A percentile compares a stretch with the other conserved stretches of the same genome.
Conservation (phyloP, 1,284 basidiomycete genomes). For the Rhodotorula glutinis region DNA sequence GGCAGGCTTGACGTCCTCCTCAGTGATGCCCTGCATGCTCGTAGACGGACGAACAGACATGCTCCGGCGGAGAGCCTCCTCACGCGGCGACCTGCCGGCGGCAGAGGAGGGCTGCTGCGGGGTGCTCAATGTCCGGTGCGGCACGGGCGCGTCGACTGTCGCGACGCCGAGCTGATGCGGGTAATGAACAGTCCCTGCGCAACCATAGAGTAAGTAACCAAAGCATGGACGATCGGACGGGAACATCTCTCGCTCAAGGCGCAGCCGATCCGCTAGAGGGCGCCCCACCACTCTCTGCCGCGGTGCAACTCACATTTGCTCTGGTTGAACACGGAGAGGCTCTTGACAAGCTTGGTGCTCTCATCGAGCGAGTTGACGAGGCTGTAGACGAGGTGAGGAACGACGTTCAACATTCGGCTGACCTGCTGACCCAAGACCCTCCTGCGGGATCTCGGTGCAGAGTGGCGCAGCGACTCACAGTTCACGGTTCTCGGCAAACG, state of each 20-base stretch:
- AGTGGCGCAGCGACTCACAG: conserved; percentile 27
- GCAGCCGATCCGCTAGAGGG: too few relatives aligned
- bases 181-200: conserved; percentile 43
- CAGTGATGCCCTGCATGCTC: background rate
- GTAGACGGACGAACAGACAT: conserved; percentile 15
- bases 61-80: conserved; percentile 23
- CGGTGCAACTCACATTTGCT: conserved; percentile 39
- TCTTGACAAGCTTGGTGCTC: conserved; percentile 34
- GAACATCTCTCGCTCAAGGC: too few relatives aligned
- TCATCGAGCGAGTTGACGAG: conserved; percentile 39
- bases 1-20: background rate
- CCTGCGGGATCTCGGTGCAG: background rate
- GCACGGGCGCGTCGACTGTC: background rate
- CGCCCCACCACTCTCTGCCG: too few relatives aligned
- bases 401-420: conserved; percentile 6
- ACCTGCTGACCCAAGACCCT: background rate
- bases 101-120: conserved; percentile 11
- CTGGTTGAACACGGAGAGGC: conserved; percentile 37
- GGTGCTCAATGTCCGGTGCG: conserved; percentile 7
- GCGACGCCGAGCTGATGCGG: conserved; percentile 40
- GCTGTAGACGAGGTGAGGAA: conserved; percentile 12
- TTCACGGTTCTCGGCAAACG: conserved; percentile 40
- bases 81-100: conserved; percentile 1
- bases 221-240: too few relatives aligned
- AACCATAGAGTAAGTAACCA: background rate